Evolutionary conservation across 148 eudicot genomes (phyloP), one percentile per base, ranked within the genome.

Genomic region (Euryodendron excelsum): DNA sequence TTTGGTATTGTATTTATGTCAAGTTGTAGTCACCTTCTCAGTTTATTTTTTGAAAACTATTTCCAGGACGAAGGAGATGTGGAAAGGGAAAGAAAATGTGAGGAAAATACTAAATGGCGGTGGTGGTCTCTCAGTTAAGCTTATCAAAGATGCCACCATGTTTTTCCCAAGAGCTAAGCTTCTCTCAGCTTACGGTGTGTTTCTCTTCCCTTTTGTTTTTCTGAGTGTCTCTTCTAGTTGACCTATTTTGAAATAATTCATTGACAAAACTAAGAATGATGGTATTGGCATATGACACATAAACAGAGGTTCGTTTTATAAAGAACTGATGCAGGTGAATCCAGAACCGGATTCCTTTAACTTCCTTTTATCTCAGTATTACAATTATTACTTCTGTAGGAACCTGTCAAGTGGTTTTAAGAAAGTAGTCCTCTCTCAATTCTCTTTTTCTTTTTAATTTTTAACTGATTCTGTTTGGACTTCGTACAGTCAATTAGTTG

Each of bases 31-130:
- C 12, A 20, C 6, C n/a, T 69, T 44, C 37, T 58, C 31, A 0
- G 18, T 64, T 70, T 20, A 62, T 31, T 18, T 72, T 47, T 48
- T n/a, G 4, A 52, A 76, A 52, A 63, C 60, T 41, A 48, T 20
- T 77, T 71, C 23, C 80, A 93, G 98, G 84, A 50, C 64, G 25
- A 84, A 86, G 44, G 74, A 85, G 48, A 60, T 79, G 39, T 79
- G 74, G 74, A 71, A 63, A 55, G 82, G 72, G 3, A 85, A 83
- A 33, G 75, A 82, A 48, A 82, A 73, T 50, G 84, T 96, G 70
- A 83, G 78, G 81, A 96, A 88, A 87, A 89, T 96, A 72, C 52
- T 96, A 63, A 96, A 96, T 83, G 99, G 99, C 37, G 98, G 97
- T 30, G 99, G 99, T 53, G 89, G 92, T 78, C 95, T 96, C 52